Percentiles rank a stretch among this genome's conserved stretches.
phyloP scores from a whole-genome alignment of 495 filamentous ascomycete genomes.

The Penicillium angulare region DNA sequence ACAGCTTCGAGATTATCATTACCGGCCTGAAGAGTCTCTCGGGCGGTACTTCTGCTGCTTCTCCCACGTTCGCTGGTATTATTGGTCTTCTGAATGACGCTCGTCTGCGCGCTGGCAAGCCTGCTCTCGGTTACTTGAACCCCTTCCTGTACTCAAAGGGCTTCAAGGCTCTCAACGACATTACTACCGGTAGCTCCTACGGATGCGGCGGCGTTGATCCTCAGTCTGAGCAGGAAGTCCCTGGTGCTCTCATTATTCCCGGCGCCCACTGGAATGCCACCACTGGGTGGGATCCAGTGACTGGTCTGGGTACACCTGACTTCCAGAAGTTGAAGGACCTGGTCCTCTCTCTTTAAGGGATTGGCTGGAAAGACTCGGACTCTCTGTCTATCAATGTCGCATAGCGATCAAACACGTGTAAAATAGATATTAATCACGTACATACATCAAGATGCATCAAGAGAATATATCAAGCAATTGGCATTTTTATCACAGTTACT shows the following conservation, averaged over 20 bases:
- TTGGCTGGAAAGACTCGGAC: no score
- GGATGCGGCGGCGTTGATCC: conserved; percentile 31
- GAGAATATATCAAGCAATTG: no score
- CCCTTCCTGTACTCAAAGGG: conserved; percentile 45
- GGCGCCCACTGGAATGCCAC: conserved; percentile 36
- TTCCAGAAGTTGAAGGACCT: conserved; percentile 36
- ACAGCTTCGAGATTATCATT: conserved; percentile 26
- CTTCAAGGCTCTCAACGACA: conserved; percentile 30
- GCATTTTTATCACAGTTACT: no score
- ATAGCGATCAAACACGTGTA: background rate
- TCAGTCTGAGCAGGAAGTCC: conserved; percentile 21
- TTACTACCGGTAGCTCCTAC: conserved; percentile 24
- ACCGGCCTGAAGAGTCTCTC: conserved; percentile 29
- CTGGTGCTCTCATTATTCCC: conserved; percentile 28
- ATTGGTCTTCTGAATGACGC: conserved; percentile 52
- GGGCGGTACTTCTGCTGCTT: conserved; percentile 53
- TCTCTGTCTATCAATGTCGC: background rate
- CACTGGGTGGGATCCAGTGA: conserved; percentile 48
- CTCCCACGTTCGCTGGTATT: conserved; percentile 47
- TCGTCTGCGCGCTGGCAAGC: conserved; percentile 42
- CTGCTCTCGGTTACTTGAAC: conserved; percentile 53
- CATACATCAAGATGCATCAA: background rate
- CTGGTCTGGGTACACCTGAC: conserved; percentile 45
- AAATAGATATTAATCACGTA: background rate
- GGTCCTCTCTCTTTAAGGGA: conserved; percentile 23